Conservation (phyloP, 2,329 filamentous ascomycete species). For the Trichoderma polysporum region DNA sequence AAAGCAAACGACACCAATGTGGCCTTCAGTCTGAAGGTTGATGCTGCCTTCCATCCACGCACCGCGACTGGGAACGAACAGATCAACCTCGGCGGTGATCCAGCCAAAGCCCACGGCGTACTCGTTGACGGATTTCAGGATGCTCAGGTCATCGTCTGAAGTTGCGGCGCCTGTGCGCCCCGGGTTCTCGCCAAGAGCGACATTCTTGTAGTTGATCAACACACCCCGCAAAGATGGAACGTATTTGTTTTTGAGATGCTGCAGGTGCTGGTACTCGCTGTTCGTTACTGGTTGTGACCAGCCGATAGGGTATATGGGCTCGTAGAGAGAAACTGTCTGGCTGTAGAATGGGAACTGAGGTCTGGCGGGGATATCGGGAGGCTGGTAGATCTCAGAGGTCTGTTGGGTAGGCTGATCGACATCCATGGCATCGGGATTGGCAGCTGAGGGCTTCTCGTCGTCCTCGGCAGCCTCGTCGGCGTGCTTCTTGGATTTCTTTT, state of each 20-base stretch:
- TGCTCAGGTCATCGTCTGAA: constrained; percentile 48
- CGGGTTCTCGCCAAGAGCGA: constrained; percentile 61
- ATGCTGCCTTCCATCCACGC: constrained; percentile 76
- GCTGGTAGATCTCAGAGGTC: constrained; percentile 38
- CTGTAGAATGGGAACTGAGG: constrained; percentile 70
- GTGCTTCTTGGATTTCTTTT: constrained; percentile 35
- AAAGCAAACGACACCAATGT: constrained; percentile 85
- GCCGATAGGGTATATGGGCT: constrained; percentile 69
- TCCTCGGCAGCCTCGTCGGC: constrained; percentile 31
- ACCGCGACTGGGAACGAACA: constrained; percentile 75
- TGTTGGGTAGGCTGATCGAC: constrained; percentile 36
- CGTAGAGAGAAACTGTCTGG: constrained; percentile 77
- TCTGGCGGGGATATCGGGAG: constrained; percentile 40
- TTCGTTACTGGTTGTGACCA: constrained; percentile 69
- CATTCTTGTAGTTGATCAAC: constrained; percentile 71
- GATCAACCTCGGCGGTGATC: constrained; percentile 81
- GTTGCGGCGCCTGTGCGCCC: constrained; percentile 48
- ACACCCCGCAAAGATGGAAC: constrained; percentile 71
- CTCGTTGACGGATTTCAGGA: constrained; percentile 65
- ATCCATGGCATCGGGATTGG: constrained; percentile 41
- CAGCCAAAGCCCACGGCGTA: constrained; percentile 85
- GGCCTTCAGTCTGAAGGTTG: constrained; percentile 83
- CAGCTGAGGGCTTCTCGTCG: constrained; percentile 13
- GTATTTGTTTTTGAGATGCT: constrained; percentile 73
- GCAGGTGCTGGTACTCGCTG: constrained; percentile 71